Evolutionary conservation across 116 monocot species (phyloP), one percentile per base, ranked within the genome.

Genomic region (Posidonia oceanica): DNA sequence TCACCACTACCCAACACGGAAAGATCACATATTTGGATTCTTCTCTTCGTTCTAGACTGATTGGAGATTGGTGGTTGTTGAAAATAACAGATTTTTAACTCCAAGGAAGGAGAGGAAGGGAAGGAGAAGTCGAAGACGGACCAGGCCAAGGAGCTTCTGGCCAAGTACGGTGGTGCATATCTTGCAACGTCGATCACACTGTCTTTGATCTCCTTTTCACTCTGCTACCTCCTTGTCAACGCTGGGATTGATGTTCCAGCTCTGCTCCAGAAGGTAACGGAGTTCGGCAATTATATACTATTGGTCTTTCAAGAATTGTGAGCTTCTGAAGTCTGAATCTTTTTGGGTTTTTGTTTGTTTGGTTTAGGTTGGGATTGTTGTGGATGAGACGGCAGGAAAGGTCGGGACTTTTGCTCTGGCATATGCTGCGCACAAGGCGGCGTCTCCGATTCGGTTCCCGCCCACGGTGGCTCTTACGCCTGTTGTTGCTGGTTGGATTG

Each of bases 391-490:
- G 3, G 95, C 91, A 37, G 91, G 81, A 41, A 91, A 91, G 71
- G 88, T 96, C 36, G 96, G 96, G 16, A 87, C 84, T 2, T 91
- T 96, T 57, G 96, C 96, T 12, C 71, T 96, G 60, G 96, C 96
- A 4, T 96, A 91, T 38, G 91, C 96, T 14, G 91, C 95, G 8
- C 91, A 91, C 79, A 96, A 96, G 78, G 92, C 91, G 3, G 91
- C 96, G 39, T 96, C 96, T 4, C 96, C 96, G 6, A 96, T 96
- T 63, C 86, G 96, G 75, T 96, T 96, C 51, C 96, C 96, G 11
- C 96, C 96, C 0, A 96, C 96, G 7, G 96, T 96, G 3, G 91
- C 89, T 14, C 87, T 96, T 14, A 96, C 96, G 3, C 96, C 96
- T 2, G 75, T 91, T 17, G 96, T 96, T 15, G 96, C 96, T 3